Conservation (phyloP, 371 early-diverging fungal species). For the Apophysomyces sp. region DNA sequence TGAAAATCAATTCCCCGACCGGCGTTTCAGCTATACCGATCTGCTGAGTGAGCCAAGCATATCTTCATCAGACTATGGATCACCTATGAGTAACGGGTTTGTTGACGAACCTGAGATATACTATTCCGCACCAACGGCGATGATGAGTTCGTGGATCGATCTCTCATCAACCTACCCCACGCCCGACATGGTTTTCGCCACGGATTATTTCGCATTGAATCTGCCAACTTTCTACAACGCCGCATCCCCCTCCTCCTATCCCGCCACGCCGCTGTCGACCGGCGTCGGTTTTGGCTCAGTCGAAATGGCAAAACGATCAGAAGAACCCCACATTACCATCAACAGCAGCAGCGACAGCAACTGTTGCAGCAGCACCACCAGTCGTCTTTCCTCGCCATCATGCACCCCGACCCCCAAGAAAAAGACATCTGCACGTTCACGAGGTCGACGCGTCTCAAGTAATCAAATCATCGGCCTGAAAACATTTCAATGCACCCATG, state of each 20-base stretch:
- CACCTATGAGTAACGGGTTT: background rate
- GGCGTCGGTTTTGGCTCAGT: background rate
- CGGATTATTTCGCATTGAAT: background rate
- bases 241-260: background rate
- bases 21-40: background rate
- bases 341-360: background rate
- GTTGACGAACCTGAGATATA: background rate
- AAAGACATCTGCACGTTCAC: conserved; percentile 9
- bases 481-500: conserved; percentile 30
- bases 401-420: background rate
- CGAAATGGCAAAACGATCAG: background rate
- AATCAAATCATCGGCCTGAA: conserved; percentile 21
- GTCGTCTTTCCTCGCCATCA: background rate
- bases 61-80: background rate
- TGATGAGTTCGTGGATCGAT: background rate
- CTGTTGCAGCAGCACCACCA: background rate
- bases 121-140: background rate
- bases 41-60: background rate
- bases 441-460: conserved; percentile 26
- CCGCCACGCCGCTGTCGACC: background rate
- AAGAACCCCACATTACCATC: background rate
- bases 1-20: background rate
- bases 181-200: background rate
- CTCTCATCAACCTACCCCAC: background rate
- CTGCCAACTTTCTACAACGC: background rate